Evolutionary conservation across 228 moss, liverwort and hornwort genomes (phyloP), one percentile per base, ranked within the genome.

Genomic region (Sphagnum fallax): DNA sequence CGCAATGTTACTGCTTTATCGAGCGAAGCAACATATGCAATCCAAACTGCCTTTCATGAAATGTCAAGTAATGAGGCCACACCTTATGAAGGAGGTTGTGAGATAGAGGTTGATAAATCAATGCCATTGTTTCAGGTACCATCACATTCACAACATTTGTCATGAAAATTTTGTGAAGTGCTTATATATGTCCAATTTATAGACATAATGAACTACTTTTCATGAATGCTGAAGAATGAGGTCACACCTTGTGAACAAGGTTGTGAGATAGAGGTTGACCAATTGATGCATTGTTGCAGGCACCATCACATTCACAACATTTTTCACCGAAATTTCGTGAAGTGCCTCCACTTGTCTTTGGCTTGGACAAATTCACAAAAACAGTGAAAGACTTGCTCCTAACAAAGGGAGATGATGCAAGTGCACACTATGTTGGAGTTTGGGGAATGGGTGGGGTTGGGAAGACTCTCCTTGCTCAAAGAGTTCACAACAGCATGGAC

Each of bases 361-460:
- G 72, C 61, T 63, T 59, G 61, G 76, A 76, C 11, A 62, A 1
- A 47, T 48, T 62, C 7, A 53, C 71, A 15, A 50, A 50, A 48
- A 5, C 13, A 7, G 16, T 76, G 16, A 50, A 52, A 63, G 53
- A 14, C 0, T 49, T 76, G 53, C 52, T 76, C 6, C 50, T 53
- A 2, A 12, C 67, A 53, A 13, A 13, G 57, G 57, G 57, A 13
- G 65, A 51, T n/a, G 61, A 63, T 15, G 62, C 49, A 5, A 58
- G 49, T 9, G 4, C 47, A 10, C 59, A 8, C 13, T 76, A 61
- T 51, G 67, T 72, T 10, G 76, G 76, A 48, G 67, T 72, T 4
- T 76, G 68, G 63, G 76, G 76, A 12, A 76, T 60, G 51, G 72
- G 72, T 49, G 76, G 76, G 15, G 53, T 71, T 47, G 76, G 74